Evolutionary conservation across 192 early-diverging fungal species (phyloP).

Genomic region (Rhizophagus clarus): DNA sequence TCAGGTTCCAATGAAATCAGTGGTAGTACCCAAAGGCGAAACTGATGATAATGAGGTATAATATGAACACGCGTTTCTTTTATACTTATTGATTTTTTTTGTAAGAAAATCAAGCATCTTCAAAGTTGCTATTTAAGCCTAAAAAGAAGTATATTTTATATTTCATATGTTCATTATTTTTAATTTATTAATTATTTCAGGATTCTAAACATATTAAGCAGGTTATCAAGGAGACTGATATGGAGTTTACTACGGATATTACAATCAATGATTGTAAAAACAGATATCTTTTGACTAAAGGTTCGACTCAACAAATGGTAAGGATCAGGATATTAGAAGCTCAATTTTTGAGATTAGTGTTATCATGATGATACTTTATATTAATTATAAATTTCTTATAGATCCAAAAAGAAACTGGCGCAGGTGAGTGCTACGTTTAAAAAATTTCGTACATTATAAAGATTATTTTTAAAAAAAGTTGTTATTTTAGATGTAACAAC

Average conservation of each 20-base stretch:
- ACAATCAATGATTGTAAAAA: slow-evolving; percentile 84
- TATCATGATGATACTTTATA: background rate
- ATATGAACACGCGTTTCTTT: background rate
- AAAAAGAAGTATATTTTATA: background rate
- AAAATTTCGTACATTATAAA: background rate
- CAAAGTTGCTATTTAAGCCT: too few species aligned
- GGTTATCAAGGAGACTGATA: slow-evolving; percentile 39
- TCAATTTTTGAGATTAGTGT: background rate
- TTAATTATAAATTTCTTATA: slow-evolving; percentile 8
- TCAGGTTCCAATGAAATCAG: slow-evolving; percentile 33
- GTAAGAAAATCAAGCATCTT: too few species aligned
- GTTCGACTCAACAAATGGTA: slow-evolving; percentile 66
- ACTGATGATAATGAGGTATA: background rate
- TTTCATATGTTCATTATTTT: background rate
- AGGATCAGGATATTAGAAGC: slow-evolving; percentile 1
- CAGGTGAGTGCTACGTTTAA: slow-evolving; percentile 44
- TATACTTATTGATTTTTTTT: background rate
- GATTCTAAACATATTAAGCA: background rate
- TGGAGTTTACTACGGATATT: slow-evolving; percentile 64
- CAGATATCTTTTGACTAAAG: slow-evolving; percentile 78
- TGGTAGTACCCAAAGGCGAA: slow-evolving; percentile 1
- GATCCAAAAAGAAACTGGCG: slow-evolving; percentile 78
- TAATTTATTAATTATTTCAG: background rate
- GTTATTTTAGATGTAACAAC: slow-evolving; percentile 68
- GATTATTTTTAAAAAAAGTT: background rate